Evolutionary conservation across 164 flowering plant genomes (phyloP), one percentile per base, ranked within the genome.

Genomic region (Chimonanthus salicifolius): DNA sequence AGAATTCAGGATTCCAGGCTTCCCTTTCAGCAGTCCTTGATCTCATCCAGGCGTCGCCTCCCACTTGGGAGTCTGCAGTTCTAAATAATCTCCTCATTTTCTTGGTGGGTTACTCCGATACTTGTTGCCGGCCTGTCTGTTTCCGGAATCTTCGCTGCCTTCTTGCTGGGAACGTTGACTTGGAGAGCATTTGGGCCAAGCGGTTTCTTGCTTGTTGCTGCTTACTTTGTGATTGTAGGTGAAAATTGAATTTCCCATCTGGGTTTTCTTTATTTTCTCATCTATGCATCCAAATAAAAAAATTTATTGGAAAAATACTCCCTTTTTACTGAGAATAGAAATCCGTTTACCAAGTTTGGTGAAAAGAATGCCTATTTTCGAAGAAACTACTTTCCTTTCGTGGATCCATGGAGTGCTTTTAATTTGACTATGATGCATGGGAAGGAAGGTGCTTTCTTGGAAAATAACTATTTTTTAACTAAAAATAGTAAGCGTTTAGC

Each of bases 131-230:
- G 99, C 0, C 77, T 95, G 67, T 92, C 97, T 5, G 68, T 79
- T 16, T 80, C 96, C 13, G 99, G 97, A 43, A 90, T 92, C 69
- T 88, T 54, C 2, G 82, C 99, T 11, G 99, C 99, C 47, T 94
- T 92, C 82, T 78, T 92, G 82, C 82, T 94, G 60, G 99, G 99
- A 0, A 84, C 91, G 51, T 87, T 94, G 74, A 92, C 97, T 47
- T 92, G 99, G 97, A 89, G 97, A 66, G 91, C 94, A 68, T 91
- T 91, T 82, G 92, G 93, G 5, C 67, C 90, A 2, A 71, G 90
- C 73, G 97, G 94, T 45, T 90, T 92, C 76, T 83, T 95, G 46
- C 93, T 95, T 4, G 96, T 92, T 9, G 98, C 97, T 7, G 62
- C 84, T 0, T 94, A 91, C 77, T 94, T 94, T 77, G 82, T 95